Conservation (phyloP, 2,329 filamentous ascomycete genomes). For the Colletotrichum brevisporum region DNA sequence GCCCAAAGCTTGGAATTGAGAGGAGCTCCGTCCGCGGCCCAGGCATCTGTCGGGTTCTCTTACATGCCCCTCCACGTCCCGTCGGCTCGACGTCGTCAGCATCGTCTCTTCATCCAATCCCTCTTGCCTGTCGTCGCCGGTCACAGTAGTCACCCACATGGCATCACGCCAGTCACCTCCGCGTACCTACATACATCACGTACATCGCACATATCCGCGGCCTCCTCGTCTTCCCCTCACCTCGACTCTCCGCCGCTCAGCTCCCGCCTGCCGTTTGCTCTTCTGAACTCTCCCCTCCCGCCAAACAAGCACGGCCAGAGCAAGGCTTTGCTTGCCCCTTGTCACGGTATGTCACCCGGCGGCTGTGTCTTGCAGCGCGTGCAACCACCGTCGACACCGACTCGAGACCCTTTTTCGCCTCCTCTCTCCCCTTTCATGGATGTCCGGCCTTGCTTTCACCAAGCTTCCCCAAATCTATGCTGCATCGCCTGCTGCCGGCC, state of each 20-base stretch:
- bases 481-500: not conserved
- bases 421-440: slow-evolving; percentile 2
- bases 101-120: slow-evolving; percentile 16
- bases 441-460: slow-evolving; percentile 10
- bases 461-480: slow-evolving; percentile 10
- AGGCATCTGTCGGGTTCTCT: not conserved
- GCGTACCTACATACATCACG: slow-evolving; percentile 29
- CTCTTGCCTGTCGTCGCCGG: slow-evolving; percentile 16
- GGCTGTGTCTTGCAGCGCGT: slow-evolving; percentile 32
- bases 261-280: not conserved
- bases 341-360: slow-evolving; percentile 24
- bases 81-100: slow-evolving; percentile 21
- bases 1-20: too few species aligned
- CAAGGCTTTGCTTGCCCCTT: slow-evolving; percentile 13
- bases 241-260: slow-evolving; percentile 7
- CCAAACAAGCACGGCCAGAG: slow-evolving; percentile 9
- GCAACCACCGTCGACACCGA: slow-evolving; percentile 4
- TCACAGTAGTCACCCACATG: slow-evolving; percentile 25
- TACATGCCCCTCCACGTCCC: slow-evolving; percentile 17
- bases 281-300: slow-evolving; percentile 6
- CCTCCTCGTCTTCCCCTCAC: not conserved
- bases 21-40: not conserved
- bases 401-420: not conserved
- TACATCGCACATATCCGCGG: slow-evolving; percentile 14
- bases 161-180: slow-evolving; percentile 29